Evolutionary conservation across 169 alveolate genomes (phyloP).

Genomic region (Plasmodium coatneyi): DNA sequence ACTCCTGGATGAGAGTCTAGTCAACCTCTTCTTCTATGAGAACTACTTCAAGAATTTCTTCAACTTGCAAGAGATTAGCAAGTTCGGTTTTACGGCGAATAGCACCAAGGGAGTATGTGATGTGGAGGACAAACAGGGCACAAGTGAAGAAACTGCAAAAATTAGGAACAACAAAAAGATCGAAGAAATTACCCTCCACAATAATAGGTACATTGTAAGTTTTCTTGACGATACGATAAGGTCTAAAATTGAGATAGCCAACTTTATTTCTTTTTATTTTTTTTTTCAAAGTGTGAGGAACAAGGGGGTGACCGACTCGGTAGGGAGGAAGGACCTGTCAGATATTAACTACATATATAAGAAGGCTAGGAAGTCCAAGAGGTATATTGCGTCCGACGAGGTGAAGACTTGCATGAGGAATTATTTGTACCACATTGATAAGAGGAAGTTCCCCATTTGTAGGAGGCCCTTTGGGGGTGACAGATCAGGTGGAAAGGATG

Average conservation of each 20-base stretch:
- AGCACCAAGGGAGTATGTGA: background rate
- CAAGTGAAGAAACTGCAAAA: background rate
- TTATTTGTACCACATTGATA: conserved; percentile 52
- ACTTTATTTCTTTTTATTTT: conserved; percentile 63
- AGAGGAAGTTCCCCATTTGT: conserved; percentile 19
- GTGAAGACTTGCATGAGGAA: conserved; percentile 32
- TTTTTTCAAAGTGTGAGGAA: conserved; percentile 14
- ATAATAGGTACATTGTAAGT: conserved; percentile 26
- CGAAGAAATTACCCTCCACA: conserved; percentile 8
- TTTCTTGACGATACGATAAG: conserved; percentile 9
- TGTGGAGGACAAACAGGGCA: background rate
- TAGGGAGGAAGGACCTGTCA: background rate
- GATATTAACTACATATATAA: conserved; percentile 1
- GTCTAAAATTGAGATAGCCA: conserved; percentile 58
- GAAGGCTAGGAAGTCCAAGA: conserved; percentile 14
- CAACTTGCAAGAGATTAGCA: conserved; percentile 8
- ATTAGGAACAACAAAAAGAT: background rate
- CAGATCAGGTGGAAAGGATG: background rate
- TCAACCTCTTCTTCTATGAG: conserved; percentile 28
- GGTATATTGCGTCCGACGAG: conserved; percentile 22
- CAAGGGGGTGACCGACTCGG: background rate
- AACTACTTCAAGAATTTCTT: conserved; percentile 23
- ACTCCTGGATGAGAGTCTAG: background rate
- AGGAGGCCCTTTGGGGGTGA: background rate
- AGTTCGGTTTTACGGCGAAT: background rate